phyloP scores from a whole-genome alignment of 805 yeast species.

The Yamadazyma phyllophila region DNA sequence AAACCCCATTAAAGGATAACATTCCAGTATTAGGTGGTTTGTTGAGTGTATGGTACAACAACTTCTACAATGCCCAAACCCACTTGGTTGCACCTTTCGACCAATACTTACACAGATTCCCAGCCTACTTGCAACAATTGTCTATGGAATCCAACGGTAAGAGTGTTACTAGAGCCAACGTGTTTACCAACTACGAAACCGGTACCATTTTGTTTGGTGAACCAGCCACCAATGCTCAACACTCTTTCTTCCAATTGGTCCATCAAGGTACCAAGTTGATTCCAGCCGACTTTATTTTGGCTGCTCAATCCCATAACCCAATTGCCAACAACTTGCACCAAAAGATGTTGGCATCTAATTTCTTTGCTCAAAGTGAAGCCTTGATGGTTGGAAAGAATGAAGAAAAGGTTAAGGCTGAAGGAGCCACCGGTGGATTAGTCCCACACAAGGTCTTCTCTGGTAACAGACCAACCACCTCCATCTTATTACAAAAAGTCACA shows the following conservation, averaged over 20 bases:
- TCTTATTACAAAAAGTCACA: slow-evolving; percentile 91
- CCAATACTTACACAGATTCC: slow-evolving; percentile 98
- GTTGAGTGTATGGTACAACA: slow-evolving; percentile 96
- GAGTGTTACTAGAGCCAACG: slow-evolving; percentile 90
- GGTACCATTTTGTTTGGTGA: slow-evolving; percentile 97
- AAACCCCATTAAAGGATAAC: slow-evolving; percentile 84
- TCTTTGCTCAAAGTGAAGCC: slow-evolving; percentile 98
- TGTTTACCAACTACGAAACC: slow-evolving; percentile 90
- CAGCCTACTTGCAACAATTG: slow-evolving; percentile 97
- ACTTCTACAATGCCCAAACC: slow-evolving; percentile 97
- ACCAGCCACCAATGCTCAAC: slow-evolving; percentile 99
- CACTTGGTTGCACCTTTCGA: slow-evolving; percentile 98
- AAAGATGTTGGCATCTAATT: slow-evolving; percentile 97
- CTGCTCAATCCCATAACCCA: slow-evolving; percentile 98
- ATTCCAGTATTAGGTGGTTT: slow-evolving; percentile 93
- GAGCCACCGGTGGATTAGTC: slow-evolving; percentile 78
- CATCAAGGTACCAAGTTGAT: slow-evolving; percentile 98
- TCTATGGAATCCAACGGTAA: slow-evolving; percentile 99
- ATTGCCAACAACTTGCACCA: slow-evolving; percentile 92
- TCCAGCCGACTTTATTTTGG: slow-evolving; percentile 94
- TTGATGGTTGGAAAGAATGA: slow-evolving; percentile 93
- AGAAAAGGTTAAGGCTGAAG: slow-evolving; percentile 81
- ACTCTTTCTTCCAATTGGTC: slow-evolving; percentile 98
- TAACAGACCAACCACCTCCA: slow-evolving; percentile 98
- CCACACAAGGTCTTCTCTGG: slow-evolving; percentile 98